Base-by-base conservation (phyloP, 2,329 filamentous ascomycete species). In the Diaporthe citrichinensis region DNA sequence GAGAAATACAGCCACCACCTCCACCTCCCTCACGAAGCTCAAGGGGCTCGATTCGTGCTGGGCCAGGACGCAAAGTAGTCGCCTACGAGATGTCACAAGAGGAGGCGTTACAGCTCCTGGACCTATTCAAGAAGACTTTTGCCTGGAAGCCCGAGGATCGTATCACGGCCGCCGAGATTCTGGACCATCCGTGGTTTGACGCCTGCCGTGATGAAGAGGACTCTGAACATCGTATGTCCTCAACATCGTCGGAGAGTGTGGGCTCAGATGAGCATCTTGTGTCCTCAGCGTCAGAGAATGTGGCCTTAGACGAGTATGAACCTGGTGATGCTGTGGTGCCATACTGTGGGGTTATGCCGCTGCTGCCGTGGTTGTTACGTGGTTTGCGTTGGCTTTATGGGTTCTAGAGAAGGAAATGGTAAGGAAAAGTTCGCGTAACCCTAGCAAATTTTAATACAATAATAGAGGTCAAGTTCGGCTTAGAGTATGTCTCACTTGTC, bases 131-230 rank as follows among this genome's bases (percentile, higher is more conserved):
- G 59, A 65, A 23, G 25, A 65, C 31, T 8, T 65, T 65, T 31
- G 59, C 59, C 39, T 65, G 59, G 59, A 46, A 23, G 8, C 59
- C 59, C 17, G 59, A 65, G 59, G 59, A 65, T 7, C 39, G 59
- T 12, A 46, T 44, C 25, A 28, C 25, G 3, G 1, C 39, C 8
- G 59, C 15, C 59, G 39, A 65, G 39, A 31, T 65, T 7, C 41
- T 65, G 14, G 4, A 5, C 15, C 59, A 65, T 31, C 15, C 59
- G 8, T 65, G 59, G 59, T 65, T 65, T 31, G 25, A 20, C n/a
- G 4, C n/a, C 14, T 44, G n/a, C n/a, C 59, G 39, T 20, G n/a
- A 44, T 4, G 8, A 41, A 44, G n/a, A 31, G 4, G 55, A n/a
- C 23, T n/a, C 14, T 25, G n/a, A 25, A 36, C 2, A 28, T 8